A percentile compares a stretch with the other conserved stretches of the same genome.
Evolutionary conservation across 345 rosid genomes (phyloP).

Genomic region (Geranium brycei): DNA sequence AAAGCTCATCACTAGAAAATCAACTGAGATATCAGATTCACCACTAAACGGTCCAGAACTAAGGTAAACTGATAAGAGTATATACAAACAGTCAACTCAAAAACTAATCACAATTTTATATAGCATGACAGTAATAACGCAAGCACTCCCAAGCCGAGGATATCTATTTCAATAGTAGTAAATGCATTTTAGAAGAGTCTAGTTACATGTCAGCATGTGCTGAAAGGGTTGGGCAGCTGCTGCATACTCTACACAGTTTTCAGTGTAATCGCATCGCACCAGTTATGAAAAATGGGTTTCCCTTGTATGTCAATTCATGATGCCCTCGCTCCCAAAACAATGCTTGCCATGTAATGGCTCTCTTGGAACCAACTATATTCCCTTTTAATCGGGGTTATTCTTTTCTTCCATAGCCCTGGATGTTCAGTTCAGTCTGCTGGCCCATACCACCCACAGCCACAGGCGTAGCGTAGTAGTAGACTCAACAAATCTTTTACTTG

Average conservation of each 20-base stretch:
- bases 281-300: conserved; percentile 10
- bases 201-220: conserved; percentile 43
- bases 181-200: conserved; percentile 9
- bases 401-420: conserved; percentile 36
- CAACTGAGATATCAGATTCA: too few relatives aligned
- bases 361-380: conserved; percentile 9
- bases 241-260: conserved; percentile 21
- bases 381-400: conserved; percentile 30
- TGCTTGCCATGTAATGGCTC: conserved; percentile 37
- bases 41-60: too few relatives aligned
- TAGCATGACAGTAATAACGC: too few relatives aligned
- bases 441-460: conserved; percentile 16
- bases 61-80: too few relatives aligned
- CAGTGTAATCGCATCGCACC: conserved; percentile 7
- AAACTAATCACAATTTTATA: too few relatives aligned
- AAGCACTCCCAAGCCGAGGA: too few relatives aligned
- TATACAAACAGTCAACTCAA: too few relatives aligned
- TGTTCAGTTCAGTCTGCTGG: conserved; percentile 25
- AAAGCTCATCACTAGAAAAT: too few relatives aligned
- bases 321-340: conserved; percentile 14
- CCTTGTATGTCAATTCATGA: conserved; percentile 3
- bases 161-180: too few relatives aligned
- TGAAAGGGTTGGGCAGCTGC: conserved; percentile 28
- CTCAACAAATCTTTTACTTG: conserved; percentile 13
- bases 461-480: background rate